phyloP scores from a whole-genome alignment of 148 eudicot species.

The Rhododendron kiyosumense region DNA sequence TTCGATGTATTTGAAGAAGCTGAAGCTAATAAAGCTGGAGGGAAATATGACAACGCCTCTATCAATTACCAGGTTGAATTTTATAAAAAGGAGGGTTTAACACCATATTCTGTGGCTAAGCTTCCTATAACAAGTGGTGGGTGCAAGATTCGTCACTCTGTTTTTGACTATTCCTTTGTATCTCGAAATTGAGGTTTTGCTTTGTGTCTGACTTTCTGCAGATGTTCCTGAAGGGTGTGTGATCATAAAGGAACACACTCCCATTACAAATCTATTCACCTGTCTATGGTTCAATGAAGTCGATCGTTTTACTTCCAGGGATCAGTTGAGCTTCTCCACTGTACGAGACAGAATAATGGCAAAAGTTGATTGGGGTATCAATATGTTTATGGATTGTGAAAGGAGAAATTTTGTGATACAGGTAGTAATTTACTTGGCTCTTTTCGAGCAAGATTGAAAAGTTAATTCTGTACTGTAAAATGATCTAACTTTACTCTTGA shows the following conservation, averaged over 20 bases:
- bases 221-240: conserved; percentile 99
- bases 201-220: conserved; percentile 27
- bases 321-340: conserved; percentile 87
- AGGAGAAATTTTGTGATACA: conserved; percentile 91
- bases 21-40: conserved; percentile 89
- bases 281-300: conserved; percentile 97
- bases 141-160: conserved; percentile 13
- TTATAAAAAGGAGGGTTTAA: conserved; percentile 75
- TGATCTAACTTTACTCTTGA: background rate
- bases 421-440: conserved; percentile 30
- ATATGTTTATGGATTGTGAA: conserved; percentile 94
- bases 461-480: background rate
- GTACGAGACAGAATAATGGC: conserved; percentile 80
- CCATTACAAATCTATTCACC: conserved; percentile 79
- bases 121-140: conserved; percentile 92
- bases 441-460: background rate
- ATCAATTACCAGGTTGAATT: conserved; percentile 77
- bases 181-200: conserved; percentile 11
- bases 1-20: conserved; percentile 95
- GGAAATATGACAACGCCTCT: conserved; percentile 74
- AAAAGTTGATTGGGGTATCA: conserved; percentile 62
- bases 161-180: conserved; percentile 4
- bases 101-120: conserved; percentile 78
- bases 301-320: conserved; percentile 93
- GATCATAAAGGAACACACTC: conserved; percentile 80